Evolutionary conservation across 805 yeast genomes (phyloP).

Genomic region (Tetrapisispora namnaoensis): DNA sequence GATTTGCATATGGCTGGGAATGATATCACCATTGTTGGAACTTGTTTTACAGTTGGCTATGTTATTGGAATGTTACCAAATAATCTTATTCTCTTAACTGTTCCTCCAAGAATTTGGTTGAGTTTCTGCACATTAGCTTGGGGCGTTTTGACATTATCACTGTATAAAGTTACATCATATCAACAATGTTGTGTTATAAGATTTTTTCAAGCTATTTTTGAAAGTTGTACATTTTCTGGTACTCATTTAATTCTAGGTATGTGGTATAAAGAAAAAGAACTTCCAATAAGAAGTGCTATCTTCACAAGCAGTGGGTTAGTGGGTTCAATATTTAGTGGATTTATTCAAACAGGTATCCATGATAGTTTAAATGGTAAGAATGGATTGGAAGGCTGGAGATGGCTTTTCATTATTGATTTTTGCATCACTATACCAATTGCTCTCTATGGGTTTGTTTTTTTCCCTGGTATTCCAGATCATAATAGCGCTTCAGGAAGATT

Average conservation of each 20-base stretch:
- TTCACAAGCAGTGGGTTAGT: conserved; percentile 46
- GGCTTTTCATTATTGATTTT: conserved; percentile 59
- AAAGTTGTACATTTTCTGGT: conserved; percentile 47
- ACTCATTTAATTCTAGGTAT: conserved; percentile 45
- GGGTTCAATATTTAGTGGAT: conserved; percentile 46
- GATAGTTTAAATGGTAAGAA: conserved; percentile 35
- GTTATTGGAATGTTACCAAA: conserved; percentile 54
- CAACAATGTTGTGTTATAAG: conserved; percentile 46
- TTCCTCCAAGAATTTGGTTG: conserved; percentile 50
- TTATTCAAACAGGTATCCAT: conserved; percentile 49
- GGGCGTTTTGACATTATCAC: conserved; percentile 45
- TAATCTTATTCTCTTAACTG: conserved; percentile 40
- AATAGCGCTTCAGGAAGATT: conserved; percentile 11
- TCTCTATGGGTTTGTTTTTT: conserved; percentile 44
- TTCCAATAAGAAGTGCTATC: conserved; percentile 43
- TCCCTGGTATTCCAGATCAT: conserved; percentile 50
- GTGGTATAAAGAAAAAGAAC: conserved; percentile 42
- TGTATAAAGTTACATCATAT: conserved; percentile 39
- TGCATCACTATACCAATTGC: conserved; percentile 48
- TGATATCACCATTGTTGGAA: conserved; percentile 42
- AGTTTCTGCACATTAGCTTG: conserved; percentile 45
- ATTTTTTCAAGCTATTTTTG: conserved; percentile 53
- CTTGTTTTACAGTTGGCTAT: conserved; percentile 53
- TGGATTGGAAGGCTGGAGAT: conserved; percentile 56
- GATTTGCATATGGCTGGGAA: conserved; percentile 40